Conservation (phyloP, 2,329 filamentous ascomycete species). For the Alternaria incomplexa region DNA sequence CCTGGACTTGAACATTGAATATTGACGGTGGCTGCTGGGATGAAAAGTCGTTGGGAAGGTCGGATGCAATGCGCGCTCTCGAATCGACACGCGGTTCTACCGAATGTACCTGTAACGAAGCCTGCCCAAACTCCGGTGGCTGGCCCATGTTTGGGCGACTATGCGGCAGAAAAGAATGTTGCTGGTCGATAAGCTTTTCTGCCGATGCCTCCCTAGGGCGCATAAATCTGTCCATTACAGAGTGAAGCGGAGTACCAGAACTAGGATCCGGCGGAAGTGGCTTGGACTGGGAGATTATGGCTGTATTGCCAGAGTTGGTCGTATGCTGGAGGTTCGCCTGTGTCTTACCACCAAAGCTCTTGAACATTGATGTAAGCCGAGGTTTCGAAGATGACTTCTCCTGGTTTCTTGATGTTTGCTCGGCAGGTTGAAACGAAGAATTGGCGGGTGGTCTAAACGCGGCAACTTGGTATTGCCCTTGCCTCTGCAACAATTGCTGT, state of each 20-base stretch:
- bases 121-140: slow-evolving; percentile 39
- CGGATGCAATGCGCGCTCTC: slow-evolving; percentile 28
- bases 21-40: slow-evolving; percentile 23
- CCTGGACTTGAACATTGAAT: slow-evolving; percentile 14
- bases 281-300: not conserved
- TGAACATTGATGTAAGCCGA: slow-evolving; percentile 55
- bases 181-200: slow-evolving; percentile 21
- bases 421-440: slow-evolving; percentile 33
- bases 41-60: slow-evolving; percentile 31
- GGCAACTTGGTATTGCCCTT: slow-evolving; percentile 47
- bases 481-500: slow-evolving; percentile 39
- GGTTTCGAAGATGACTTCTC: slow-evolving; percentile 34
- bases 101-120: slow-evolving; percentile 37
- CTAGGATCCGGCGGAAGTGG: slow-evolving; percentile 10
- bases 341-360: slow-evolving; percentile 40
- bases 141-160: slow-evolving; percentile 35
- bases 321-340: slow-evolving; percentile 18
- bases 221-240: slow-evolving; percentile 31
- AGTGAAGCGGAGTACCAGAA: slow-evolving; percentile 32
- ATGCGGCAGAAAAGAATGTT: slow-evolving; percentile 14
- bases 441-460: slow-evolving; percentile 50
- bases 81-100: slow-evolving; percentile 38
- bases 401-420: slow-evolving; percentile 30
- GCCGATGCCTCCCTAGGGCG: slow-evolving; percentile 25
- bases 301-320: slow-evolving; percentile 3